Evolutionary conservation across 441 rosid genomes (phyloP), one percentile per base, ranked within the genome.

Genomic region (Biscutella laevigata): DNA sequence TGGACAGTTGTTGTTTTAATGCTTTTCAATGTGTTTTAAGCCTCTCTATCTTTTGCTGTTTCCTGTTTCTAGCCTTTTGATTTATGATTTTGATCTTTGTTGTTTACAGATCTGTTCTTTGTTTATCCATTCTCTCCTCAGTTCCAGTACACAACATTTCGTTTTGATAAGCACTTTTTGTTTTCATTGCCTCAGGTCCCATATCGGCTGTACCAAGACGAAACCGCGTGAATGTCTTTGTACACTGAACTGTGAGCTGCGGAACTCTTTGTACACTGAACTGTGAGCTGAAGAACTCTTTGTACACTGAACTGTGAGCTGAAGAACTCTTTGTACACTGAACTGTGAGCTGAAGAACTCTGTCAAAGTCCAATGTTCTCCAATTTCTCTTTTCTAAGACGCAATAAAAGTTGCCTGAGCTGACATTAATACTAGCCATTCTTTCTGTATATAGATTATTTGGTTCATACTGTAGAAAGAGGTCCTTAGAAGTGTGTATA

Each of bases 131-230:
- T 71, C 61, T 65, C 64, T 57, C 33, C 44, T 48, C 41, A 41
- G 24, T 33, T 70, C 68, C 22, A 35, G 42, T 53, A n/a, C n/a
- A n/a, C n/a, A 25, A 64, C 56, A 77, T 76, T 73, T 79, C 83
- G 53, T 67, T 73, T 86, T 81, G 86, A 79, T 83, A 57, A 77
- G 67, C 75, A 71, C 62, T 72, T 64, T 79, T 54, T 79, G 68
- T 72, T 68, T 74, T 68, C 50, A 52, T 53, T 76, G 67, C 77
- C 64, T 59, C 94, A 84, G 94, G 91, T 77, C 59, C 57, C 11
- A 48, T 67, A 53, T 80, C 75, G 39, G 83, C 77, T 64, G 79
- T 76, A 66, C 75, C 78, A 76, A 76, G 83, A 66, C 57, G 78
- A 70, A 74, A 71, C 77, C 77, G 61, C 71, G 62, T 73, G 70